These are phyloP conservation scores for Arthroderma sp. DNA, from an alignment of 2,329 filamentous ascomycete species.

Conservation along the genomic window DNA sequence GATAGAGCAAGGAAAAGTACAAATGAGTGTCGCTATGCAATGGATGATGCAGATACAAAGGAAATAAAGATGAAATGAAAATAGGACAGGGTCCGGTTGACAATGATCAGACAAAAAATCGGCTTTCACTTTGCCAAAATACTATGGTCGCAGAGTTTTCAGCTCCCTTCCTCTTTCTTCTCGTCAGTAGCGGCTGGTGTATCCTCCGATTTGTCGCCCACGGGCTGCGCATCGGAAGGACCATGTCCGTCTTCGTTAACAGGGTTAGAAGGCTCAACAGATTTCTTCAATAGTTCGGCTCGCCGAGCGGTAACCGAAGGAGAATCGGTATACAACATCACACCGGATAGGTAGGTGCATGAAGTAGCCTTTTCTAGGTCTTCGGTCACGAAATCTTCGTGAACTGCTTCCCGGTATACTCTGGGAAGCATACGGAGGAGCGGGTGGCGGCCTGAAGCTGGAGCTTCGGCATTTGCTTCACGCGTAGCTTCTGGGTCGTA, in stretches of 20 bases:
- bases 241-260: constrained; percentile 2
- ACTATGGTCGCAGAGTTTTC: no score
- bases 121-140: no score
- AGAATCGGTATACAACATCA: constrained; percentile 39
- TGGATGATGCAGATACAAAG: no score
- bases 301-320: constrained; percentile 27
- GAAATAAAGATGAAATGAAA: no score
- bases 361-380: constrained; percentile 31
- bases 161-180: neutral
- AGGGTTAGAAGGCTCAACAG: constrained; percentile 2
- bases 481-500: constrained; percentile 6
- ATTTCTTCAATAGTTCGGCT: constrained; percentile 27
- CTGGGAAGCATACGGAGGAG: constrained; percentile 40
- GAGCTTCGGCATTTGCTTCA: neutral
- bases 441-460: constrained; percentile 15
- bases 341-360: constrained; percentile 38
- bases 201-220: neutral
- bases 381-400: constrained; percentile 31
- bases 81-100: no score
- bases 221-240: neutral
- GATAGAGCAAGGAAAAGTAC: no score
- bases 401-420: constrained; percentile 39
- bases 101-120: no score
- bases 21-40: no score
- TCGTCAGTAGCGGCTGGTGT: neutral